Conservation (phyloP, 257 asterid species). For the Salvia rosmarinus region DNA sequence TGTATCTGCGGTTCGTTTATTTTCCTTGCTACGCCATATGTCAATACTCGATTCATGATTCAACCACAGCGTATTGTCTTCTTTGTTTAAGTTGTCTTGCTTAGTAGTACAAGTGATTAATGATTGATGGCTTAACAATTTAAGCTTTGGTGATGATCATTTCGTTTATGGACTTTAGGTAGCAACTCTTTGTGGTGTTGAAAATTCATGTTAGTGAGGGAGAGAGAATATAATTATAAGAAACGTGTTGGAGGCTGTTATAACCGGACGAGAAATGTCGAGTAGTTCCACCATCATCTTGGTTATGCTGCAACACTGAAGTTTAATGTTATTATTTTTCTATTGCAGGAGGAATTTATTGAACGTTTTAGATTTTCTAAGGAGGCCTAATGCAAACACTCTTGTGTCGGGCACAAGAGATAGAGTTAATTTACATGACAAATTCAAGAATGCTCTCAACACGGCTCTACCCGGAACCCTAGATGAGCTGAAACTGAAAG, state of each 20-base stretch:
- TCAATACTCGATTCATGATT: neutral
- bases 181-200: neutral
- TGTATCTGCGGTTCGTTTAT: neutral
- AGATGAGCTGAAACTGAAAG: constrained; percentile 53
- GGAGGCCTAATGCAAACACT: constrained; percentile 83
- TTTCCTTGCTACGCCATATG: neutral
- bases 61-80: too few species aligned
- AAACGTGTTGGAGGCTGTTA: too few species aligned
- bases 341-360: constrained; percentile 81
- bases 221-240: neutral
- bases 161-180: too few species aligned
- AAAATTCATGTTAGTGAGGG: neutral
- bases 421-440: constrained; percentile 74
- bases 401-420: constrained; percentile 95
- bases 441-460: constrained; percentile 71
- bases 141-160: too few species aligned
- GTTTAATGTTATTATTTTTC: constrained; percentile 11
- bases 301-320: constrained; percentile 17
- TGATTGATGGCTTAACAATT: neutral
- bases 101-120: neutral
- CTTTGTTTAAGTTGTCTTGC: too few species aligned
- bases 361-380: constrained; percentile 81
- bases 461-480: constrained; percentile 69
- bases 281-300: neutral
- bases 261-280: neutral